These are phyloP conservation scores for Cutaneotrichosporon sp. DNA, from an alignment of 1,284 basidiomycete species.

Conservation along the genomic window DNA sequence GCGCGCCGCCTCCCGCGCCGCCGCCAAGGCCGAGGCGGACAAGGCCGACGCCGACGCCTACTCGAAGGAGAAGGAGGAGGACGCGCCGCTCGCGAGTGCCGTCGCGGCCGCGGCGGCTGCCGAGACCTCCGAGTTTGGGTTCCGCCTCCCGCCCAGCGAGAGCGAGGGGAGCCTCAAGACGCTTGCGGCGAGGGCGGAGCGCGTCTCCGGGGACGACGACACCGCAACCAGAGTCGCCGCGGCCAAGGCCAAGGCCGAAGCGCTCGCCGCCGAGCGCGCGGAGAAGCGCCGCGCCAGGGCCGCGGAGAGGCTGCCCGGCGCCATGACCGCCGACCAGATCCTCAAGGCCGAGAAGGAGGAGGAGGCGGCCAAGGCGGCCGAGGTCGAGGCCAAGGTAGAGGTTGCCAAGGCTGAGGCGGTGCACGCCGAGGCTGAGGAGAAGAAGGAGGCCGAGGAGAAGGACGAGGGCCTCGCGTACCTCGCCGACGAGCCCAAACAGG, in stretches of 20 bases:
- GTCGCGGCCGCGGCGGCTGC: not conserved
- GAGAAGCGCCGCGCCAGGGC: not conserved
- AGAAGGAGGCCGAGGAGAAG: not conserved
- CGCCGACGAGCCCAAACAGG: not conserved
- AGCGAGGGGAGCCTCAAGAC: conserved; percentile 2
- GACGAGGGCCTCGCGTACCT: not conserved
- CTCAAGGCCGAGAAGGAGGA: not conserved
- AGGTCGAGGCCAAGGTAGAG: not conserved
- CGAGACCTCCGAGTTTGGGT: conserved; percentile 2
- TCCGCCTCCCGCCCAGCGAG: not conserved
- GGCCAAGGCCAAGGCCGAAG: conserved; percentile 4
- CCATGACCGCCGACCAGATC: not conserved
- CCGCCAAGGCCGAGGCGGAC: not conserved
- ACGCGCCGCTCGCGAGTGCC: conserved; percentile 3
- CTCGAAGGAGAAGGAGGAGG: not conserved
- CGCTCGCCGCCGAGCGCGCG: not conserved
- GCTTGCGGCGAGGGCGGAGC: not conserved
- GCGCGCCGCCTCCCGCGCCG: conserved; percentile 3
- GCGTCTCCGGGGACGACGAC: not conserved
- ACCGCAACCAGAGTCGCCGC: not conserved
- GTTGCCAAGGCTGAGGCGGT: not conserved
- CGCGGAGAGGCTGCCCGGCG: not conserved
- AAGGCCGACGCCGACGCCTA: not conserved
- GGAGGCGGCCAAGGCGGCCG: not conserved
- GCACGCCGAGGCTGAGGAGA: not conserved